These are phyloP conservation scores for Raddia guianensis DNA, from an alignment of 176 grass and related monocot species.

Conservation along the genomic window DNA sequence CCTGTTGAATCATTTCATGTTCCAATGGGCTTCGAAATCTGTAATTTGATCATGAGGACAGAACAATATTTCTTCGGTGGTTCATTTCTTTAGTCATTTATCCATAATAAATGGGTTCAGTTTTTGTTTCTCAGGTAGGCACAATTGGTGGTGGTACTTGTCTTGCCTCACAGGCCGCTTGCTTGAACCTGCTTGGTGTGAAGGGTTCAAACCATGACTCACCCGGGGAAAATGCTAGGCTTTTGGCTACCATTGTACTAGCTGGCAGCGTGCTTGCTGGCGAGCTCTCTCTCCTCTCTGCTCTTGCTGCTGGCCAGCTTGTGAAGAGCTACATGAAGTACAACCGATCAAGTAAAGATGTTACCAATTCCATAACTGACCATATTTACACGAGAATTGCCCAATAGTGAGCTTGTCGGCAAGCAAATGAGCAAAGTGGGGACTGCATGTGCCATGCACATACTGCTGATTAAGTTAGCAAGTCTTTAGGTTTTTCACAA, in stretches of 20 bases:
- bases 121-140: conserved; percentile 55
- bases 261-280: conserved; percentile 74
- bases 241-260: conserved; percentile 69
- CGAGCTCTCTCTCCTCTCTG: conserved; percentile 78
- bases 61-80: neutral
- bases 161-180: conserved; percentile 72
- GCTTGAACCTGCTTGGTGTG: conserved; percentile 72
- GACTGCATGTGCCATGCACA: conserved; percentile 44
- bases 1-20: neutral
- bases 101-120: neutral
- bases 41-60: neutral
- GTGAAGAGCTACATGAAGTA: conserved; percentile 91
- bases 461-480: conserved; percentile 7
- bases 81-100: neutral
- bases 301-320: conserved; percentile 71
- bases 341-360: conserved; percentile 72
- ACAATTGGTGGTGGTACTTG: conserved; percentile 82
- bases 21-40: conserved; percentile 1
- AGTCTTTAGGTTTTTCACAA: neutral
- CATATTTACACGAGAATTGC: conserved; percentile 14
- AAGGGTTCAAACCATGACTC: conserved; percentile 59
- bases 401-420: neutral
- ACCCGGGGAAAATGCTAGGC: conserved; percentile 59
- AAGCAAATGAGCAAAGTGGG: neutral
- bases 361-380: conserved; percentile 17